phyloP scores from a whole-genome alignment of 2,329 filamentous ascomycete genomes.

The Ustulina deusta region DNA sequence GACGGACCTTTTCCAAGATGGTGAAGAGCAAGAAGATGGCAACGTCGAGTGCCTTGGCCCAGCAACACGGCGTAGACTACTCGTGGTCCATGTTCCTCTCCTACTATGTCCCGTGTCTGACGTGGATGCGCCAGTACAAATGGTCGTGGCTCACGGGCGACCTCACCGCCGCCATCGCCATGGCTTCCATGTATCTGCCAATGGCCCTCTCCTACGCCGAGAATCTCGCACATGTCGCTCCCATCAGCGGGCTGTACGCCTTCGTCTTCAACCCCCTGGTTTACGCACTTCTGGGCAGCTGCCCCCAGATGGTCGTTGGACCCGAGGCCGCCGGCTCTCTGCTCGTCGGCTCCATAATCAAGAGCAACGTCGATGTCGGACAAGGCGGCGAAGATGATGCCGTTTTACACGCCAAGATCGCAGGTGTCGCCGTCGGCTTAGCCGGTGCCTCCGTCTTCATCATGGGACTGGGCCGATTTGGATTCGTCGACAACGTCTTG shows the following conservation, averaged over 20 bases:
- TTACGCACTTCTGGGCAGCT: conserved; percentile 91
- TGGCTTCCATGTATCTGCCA: conserved; percentile 98
- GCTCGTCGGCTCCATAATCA: conserved; percentile 87
- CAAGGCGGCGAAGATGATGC: conserved; percentile 73
- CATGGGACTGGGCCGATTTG: conserved; percentile 85
- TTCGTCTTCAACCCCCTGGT: conserved; percentile 94
- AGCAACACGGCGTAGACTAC: conserved; percentile 79
- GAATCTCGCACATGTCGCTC: conserved; percentile 91
- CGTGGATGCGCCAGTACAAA: conserved; percentile 90
- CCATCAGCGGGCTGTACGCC: conserved; percentile 92
- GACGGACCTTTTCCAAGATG: conserved; percentile 61
- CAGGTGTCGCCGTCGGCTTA: conserved; percentile 88
- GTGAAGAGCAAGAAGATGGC: conserved; percentile 75
- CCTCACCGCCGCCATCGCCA: conserved; percentile 87
- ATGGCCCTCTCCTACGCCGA: conserved; percentile 95
- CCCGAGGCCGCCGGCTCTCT: conserved; percentile 95
- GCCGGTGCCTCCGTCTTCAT: conserved; percentile 89
- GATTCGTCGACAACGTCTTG: conserved; percentile 93
- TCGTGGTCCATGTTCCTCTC: conserved; percentile 85
- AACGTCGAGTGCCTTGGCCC: conserved; percentile 77
- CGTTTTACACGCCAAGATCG: conserved; percentile 80
- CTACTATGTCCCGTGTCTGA: conserved; percentile 92
- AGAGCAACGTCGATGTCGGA: conserved; percentile 78
- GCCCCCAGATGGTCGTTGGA: conserved; percentile 92
- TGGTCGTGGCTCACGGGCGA: conserved; percentile 87